Evolutionary conservation across 2,329 filamentous ascomycete genomes (phyloP).

Genomic region (Alternaria hordeiaustralica): DNA sequence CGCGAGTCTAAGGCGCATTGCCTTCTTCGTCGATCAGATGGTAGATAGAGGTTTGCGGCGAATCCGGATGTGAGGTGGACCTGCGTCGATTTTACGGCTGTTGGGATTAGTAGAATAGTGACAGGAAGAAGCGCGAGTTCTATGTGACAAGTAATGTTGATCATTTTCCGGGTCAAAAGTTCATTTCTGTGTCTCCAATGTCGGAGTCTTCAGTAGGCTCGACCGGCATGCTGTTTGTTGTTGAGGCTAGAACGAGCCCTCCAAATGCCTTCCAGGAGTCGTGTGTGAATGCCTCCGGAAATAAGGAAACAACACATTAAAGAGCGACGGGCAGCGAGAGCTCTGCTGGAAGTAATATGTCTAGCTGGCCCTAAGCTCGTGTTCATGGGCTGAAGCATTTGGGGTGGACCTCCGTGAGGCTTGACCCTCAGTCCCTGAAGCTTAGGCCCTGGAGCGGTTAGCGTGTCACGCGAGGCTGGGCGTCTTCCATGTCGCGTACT

Average conservation of each 20-base stretch:
- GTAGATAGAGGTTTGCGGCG: background rate
- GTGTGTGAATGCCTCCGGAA: background rate
- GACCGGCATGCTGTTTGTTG: background rate
- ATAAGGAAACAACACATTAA: background rate
- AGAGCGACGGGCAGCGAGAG: too few species aligned
- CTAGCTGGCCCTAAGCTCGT: background rate
- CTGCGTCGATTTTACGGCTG: background rate
- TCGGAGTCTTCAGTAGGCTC: background rate
- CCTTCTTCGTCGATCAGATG: background rate
- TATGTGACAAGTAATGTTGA: background rate
- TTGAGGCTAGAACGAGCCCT: background rate
- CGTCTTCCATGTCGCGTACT: background rate
- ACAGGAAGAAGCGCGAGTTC: background rate
- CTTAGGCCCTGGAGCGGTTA: background rate
- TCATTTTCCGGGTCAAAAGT: background rate
- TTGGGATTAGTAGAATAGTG: background rate
- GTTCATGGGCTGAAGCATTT: background rate
- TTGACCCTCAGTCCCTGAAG: background rate
- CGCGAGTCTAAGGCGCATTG: background rate
- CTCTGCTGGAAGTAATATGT: background rate
- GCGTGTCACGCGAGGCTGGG: background rate
- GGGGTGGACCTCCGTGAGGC: background rate
- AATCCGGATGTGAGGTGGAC: background rate
- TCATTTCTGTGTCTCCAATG: background rate
- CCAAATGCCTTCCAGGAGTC: background rate